phyloP scores from a whole-genome alignment of 345 rosid species.

The Microcos paniculata region DNA sequence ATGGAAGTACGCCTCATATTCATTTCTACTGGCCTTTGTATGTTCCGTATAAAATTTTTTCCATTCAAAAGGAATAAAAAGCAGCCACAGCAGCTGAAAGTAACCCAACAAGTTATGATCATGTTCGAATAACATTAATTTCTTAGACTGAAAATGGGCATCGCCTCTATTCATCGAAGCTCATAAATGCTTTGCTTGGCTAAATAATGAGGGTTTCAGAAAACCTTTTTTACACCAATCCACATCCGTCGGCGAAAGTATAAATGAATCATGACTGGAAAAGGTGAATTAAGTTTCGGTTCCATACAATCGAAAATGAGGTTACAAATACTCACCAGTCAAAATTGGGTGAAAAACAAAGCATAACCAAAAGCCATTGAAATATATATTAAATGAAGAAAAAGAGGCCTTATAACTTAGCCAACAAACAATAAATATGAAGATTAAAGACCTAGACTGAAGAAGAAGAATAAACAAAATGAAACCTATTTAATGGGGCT shows the following conservation, averaged over 20 bases:
- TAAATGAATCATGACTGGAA: background rate
- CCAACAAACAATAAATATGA: slow-evolving; percentile 9
- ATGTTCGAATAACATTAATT: background rate
- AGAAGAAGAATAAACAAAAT: background rate
- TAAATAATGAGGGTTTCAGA: background rate
- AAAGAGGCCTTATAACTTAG: slow-evolving; percentile 1
- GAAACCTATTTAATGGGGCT: slow-evolving; percentile 33
- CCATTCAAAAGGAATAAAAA: background rate
- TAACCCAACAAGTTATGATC: background rate
- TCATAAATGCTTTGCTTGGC: background rate
- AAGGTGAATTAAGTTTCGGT: background rate
- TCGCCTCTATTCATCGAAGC: background rate
- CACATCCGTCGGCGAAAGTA: background rate
- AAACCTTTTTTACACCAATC: background rate
- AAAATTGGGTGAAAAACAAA: slow-evolving; percentile 5
- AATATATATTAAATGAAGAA: background rate
- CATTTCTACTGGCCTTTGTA: background rate
- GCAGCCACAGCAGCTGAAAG: background rate
- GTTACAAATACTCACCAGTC: background rate
- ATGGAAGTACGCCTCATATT: too few species aligned
- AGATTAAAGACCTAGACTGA: slow-evolving; percentile 19
- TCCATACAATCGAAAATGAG: slow-evolving; percentile 9
- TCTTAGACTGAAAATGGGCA: background rate
- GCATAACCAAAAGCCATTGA: background rate
- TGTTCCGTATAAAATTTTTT: background rate